phyloP scores from a whole-genome alignment of 192 early-diverging fungal genomes.

The Backusella sp. region DNA sequence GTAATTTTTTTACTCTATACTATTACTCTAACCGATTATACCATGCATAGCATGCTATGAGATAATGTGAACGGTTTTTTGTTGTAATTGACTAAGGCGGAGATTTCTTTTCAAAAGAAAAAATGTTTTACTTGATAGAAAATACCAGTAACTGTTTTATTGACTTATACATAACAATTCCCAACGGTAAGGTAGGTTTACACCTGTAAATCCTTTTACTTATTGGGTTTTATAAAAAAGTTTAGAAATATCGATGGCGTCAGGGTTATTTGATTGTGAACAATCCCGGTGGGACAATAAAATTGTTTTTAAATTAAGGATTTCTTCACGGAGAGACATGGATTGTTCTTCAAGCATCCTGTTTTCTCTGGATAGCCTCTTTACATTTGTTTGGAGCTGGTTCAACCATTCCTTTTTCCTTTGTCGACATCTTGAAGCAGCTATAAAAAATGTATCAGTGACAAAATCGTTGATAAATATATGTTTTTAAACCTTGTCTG shows the following conservation, averaged over 20 bases:
- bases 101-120: neutral
- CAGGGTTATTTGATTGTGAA: neutral
- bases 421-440: slow-evolving; percentile 7
- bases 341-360: neutral
- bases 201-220: neutral
- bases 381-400: slow-evolving; percentile 1
- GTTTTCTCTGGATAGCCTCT: neutral
- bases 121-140: neutral
- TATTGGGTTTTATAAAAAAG: neutral
- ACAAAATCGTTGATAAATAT: neutral
- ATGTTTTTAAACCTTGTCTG: neutral
- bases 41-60: neutral
- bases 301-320: slow-evolving; percentile 11
- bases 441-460: slow-evolving; percentile 27
- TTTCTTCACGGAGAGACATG: neutral
- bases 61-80: neutral
- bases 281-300: neutral
- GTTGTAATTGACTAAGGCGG: neutral
- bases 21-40: neutral
- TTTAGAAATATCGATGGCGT: neutral
- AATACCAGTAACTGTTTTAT: neutral
- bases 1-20: neutral
- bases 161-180: neutral
- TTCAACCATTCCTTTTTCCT: neutral
- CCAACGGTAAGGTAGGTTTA: neutral